Percentiles rank a stretch among this genome's conserved stretches.
These are phyloP conservation scores for Pelargonium fulgidum DNA, from an alignment of 441 rosid genomes.

Conservation along the genomic window DNA sequence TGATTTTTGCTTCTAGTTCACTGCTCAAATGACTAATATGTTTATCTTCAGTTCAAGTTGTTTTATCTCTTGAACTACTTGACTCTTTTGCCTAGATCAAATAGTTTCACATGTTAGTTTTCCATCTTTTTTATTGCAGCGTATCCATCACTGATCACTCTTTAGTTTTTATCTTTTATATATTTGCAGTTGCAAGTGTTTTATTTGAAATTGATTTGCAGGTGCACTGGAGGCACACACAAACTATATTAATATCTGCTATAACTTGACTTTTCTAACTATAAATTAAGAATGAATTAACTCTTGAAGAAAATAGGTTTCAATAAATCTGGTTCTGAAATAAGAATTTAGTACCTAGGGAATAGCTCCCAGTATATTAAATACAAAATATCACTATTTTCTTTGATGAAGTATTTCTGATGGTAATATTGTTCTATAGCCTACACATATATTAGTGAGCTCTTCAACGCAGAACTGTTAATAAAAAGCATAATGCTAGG, in stretches of 20 bases:
- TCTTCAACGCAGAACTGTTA: neutral
- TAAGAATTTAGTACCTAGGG: neutral
- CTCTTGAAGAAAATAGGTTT: neutral
- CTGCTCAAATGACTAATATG: neutral
- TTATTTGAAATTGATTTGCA: neutral
- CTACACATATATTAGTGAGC: constrained; percentile 1
- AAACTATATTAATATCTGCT: neutral
- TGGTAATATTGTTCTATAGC: neutral
- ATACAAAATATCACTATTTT: constrained; percentile 2
- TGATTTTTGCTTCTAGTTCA: neutral
- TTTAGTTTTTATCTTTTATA: neutral
- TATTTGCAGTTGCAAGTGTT: neutral
- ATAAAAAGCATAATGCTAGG: neutral
- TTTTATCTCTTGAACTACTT: neutral
- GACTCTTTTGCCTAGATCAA: neutral
- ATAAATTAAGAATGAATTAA: neutral
- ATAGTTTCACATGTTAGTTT: constrained; percentile 3
- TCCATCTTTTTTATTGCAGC: neutral
- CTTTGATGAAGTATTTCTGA: neutral
- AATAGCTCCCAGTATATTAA: neutral
- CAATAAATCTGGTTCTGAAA: neutral
- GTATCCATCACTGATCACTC: neutral
- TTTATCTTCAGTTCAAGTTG: neutral
- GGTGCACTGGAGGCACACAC: neutral
- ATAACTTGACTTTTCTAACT: neutral